Evolutionary conservation across 495 filamentous ascomycete genomes (phyloP).

Genomic region (Jackrogersella multiformis): DNA sequence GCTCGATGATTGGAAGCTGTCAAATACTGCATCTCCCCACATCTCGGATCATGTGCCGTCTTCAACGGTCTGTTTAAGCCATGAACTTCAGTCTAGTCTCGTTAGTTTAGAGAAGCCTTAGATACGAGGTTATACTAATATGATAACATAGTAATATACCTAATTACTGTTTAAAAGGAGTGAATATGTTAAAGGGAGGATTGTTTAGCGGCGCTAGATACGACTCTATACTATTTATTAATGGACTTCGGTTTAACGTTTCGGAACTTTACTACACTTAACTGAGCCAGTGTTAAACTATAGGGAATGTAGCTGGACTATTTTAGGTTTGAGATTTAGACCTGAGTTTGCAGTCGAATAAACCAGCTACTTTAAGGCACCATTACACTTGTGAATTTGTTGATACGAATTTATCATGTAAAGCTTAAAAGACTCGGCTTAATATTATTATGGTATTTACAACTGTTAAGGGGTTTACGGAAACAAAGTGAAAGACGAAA

Average conservation of each 20-base stretch:
- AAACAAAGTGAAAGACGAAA: too few species aligned
- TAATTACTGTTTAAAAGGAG: background rate
- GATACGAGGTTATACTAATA: background rate
- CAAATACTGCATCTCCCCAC: constrained; percentile 22
- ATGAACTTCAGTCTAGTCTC: background rate
- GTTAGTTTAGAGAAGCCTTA: background rate
- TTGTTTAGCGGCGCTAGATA: background rate
- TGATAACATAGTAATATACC: background rate
- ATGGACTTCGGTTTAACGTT: too few species aligned
- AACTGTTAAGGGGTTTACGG: too few species aligned
- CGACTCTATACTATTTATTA: background rate
- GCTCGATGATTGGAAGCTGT: constrained; percentile 16
- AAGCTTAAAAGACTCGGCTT: background rate
- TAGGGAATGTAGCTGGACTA: constrained; percentile 9
- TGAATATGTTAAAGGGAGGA: background rate
- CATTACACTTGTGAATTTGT: background rate
- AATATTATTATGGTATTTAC: too few species aligned
- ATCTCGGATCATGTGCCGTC: constrained; percentile 19
- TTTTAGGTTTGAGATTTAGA: background rate
- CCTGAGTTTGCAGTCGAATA: background rate
- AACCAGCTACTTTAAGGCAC: background rate
- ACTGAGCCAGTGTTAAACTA: constrained; percentile 9
- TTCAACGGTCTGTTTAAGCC: constrained; percentile 3
- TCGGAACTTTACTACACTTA: constrained; percentile 1
- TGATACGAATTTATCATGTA: background rate